Evolutionary conservation across 345 rosid genomes (phyloP), one percentile per base, ranked within the genome.

Genomic region (Citrus reticulata): DNA sequence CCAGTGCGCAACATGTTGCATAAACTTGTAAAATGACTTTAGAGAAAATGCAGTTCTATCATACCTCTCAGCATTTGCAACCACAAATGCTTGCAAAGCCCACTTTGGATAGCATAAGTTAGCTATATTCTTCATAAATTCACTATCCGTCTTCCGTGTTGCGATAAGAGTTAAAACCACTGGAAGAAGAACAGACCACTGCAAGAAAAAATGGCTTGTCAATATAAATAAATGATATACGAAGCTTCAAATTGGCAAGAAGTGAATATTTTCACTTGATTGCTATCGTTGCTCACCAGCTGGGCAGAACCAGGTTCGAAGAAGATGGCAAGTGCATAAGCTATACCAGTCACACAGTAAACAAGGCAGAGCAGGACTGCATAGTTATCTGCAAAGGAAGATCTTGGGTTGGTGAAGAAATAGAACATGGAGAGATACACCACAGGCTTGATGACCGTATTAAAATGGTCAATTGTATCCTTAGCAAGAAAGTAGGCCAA

Each of bases 131-230:
- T 74, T 89, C 82, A 87, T 25, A 60, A 78, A 69, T 76, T 78
- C 63, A 76, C 80, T 84, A n/a, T 79, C 73, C 73, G 77, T 82
- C 4, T 84, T 83, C 81, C 81, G 85, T 10, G 98, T 91, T 63
- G 98, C 93, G n/a, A 94, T 71, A 30, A 96, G 99, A 61, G 98
- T 96, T 82, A 93, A 89, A 83, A 96, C 98, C 27, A 96, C 97
- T 0, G 98, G 99, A 86, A 96, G 93, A 80, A 96, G 95, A 83
- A 96, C 99, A 1, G 98, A 89, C 91, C 93, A 94, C 98, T 96
- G 88, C 89, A 86, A 62, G 72, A 58, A 75, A 51, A 25, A 67
- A 9, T 66, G 73, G 20, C 70, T 67, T 10, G 78, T 84, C 40
- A 78, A 63, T 61, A 6, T 58, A 73, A 72, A 55, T 1, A 34